A percentile compares a stretch with the other conserved stretches of the same genome.
phyloP scores from a whole-genome alignment of 2,329 filamentous ascomycete genomes.

The Alternaria sp. region DNA sequence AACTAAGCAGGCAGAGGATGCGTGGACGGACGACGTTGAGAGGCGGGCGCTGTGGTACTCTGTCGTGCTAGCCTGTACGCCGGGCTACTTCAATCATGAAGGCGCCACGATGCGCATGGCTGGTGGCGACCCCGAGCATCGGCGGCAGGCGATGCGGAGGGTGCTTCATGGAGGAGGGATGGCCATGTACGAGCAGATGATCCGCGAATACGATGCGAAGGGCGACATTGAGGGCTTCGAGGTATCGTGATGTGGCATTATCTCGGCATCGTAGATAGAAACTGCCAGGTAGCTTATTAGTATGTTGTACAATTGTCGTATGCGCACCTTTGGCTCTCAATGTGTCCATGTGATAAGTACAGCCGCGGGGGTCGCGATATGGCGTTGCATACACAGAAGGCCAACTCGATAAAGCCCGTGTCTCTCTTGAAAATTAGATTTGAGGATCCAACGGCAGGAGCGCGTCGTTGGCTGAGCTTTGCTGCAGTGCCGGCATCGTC shows the following conservation, averaged over 20 bases:
- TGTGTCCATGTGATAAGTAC: neutral
- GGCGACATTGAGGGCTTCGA: slow-evolving; percentile 10
- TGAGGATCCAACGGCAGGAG: neutral
- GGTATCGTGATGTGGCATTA: neutral
- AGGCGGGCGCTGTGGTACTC: slow-evolving; percentile 9
- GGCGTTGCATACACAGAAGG: neutral
- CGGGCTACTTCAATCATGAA: slow-evolving; percentile 17
- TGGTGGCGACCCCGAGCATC: neutral
- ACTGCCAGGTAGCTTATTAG: neutral
- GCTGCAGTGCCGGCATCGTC: neutral
- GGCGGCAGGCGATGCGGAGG: slow-evolving; percentile 1
- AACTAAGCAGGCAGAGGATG: slow-evolving; percentile 12
- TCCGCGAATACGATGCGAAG: slow-evolving; percentile 12
- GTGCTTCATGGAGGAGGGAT: slow-evolving; percentile 5
- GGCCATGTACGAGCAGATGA: slow-evolving; percentile 8
- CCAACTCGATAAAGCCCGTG: neutral
- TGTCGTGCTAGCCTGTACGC: slow-evolving; percentile 14
- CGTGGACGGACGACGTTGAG: slow-evolving; percentile 2
- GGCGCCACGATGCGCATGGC: neutral
- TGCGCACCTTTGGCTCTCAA: neutral
- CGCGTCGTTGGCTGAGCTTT: neutral
- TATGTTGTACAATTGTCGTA: neutral
- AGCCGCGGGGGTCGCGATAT: neutral
- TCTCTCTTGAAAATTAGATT: neutral
- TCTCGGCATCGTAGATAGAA: neutral